Evolutionary conservation across 805 yeast species (phyloP), one percentile per base, ranked within the genome.

Genomic region (Isabelozyma rhagii): DNA sequence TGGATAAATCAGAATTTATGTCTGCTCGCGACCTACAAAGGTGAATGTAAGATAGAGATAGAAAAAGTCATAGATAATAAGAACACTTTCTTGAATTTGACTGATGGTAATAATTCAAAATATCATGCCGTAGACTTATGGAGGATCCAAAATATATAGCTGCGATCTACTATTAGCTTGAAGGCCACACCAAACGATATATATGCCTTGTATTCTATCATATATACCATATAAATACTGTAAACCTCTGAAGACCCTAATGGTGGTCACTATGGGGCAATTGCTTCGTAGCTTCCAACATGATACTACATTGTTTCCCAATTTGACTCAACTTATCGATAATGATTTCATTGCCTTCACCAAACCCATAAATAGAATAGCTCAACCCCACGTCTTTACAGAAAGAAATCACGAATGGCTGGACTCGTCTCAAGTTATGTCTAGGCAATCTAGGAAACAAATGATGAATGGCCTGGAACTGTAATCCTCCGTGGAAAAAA

Each of bases 381-480:
- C 80, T 81, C 47, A 90, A 74, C 0, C 96, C 96, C 7, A 87
- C 86, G 21, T 81, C 81, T 41, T 83, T 71, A 66, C 97, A 89
- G 59, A 89, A 90, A 41, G 82, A 81, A 47, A 86, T 74, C 39
- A 90, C 94, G 43, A 71, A 71, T 1, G 84, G 82, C 62, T 91
- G 97, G 0, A 84, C 89, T 28, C 75, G 73, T 52, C 97, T 76
- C 60, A 91, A 80, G 62, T 91, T 90, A 67, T 91, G 97, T 51
- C 97, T 78, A 18, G 97, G 97, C 58, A 90, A 65, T 51, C 97
- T 74, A 28, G 97, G 97, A 66, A 90, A 90, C 57, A 91, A 73
- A 63, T 90, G 97, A 64, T 90, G 97, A 46, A 90, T 82, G 0
- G 92, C 94, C 64, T 90, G 97, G 72, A 89, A 90, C 66, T 90